These are phyloP conservation scores for Solanum pinnatisectum DNA, from an alignment of 257 asterid genomes.

Conservation along the genomic window DNA sequence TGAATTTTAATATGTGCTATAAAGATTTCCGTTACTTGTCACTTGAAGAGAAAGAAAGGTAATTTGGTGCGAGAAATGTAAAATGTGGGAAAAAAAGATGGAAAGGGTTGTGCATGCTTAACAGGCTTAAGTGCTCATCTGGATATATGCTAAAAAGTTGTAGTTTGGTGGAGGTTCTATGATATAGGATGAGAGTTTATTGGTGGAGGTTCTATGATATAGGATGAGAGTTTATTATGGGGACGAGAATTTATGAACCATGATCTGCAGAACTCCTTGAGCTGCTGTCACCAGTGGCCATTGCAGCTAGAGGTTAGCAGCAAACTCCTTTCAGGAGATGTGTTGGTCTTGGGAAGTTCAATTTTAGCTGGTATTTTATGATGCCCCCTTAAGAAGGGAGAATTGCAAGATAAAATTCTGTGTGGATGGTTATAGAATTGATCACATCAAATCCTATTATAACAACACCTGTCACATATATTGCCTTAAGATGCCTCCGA, in stretches of 20 bases:
- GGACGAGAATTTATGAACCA: neutral
- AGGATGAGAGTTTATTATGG: neutral
- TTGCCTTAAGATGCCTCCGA: neutral
- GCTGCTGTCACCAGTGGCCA: neutral
- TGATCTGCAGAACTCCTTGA: neutral
- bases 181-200: neutral
- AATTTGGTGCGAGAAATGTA: neutral
- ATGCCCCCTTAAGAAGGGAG: neutral
- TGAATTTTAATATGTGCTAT: too few relatives aligned
- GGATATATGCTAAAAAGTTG: neutral
- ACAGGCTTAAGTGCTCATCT: neutral
- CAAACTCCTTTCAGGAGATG: neutral
- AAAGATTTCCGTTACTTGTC: neutral
- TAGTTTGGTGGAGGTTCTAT: too few relatives aligned
- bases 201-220: neutral
- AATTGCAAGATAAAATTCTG: neutral
- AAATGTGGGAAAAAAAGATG: neutral
- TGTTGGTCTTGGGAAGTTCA: neutral
- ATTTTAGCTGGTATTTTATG: neutral
- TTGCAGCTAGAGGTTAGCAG: neutral
- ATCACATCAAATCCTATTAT: neutral
- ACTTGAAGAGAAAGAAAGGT: neutral
- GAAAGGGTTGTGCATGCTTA: neutral
- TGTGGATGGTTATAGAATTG: neutral
- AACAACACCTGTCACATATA: neutral